phyloP scores from a whole-genome alignment of 345 rosid species.

The Microthlaspi erraticum region DNA sequence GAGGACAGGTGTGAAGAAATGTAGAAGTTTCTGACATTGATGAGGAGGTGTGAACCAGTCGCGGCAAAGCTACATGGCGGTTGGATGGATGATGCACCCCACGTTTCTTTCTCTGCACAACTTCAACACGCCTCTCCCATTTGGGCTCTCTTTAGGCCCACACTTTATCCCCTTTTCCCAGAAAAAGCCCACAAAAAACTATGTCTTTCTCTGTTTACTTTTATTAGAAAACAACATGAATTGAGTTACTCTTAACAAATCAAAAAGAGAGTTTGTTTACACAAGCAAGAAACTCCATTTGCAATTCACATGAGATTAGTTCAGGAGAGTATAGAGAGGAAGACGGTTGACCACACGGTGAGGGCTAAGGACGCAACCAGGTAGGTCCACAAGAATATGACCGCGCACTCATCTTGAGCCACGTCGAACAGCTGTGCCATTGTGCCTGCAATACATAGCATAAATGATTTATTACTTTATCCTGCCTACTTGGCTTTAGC shows the following conservation, averaged over 20 bases:
- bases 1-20: constrained; percentile 31
- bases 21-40: constrained; percentile 25
- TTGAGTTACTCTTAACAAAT: background rate
- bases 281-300: constrained; percentile 12
- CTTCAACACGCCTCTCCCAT: constrained; percentile 31
- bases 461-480: background rate
- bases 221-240: constrained; percentile 16
- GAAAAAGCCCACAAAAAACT: constrained; percentile 12
- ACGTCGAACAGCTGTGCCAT: constrained; percentile 87
- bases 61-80: constrained; percentile 26
- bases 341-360: constrained; percentile 86
- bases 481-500: too few species aligned
- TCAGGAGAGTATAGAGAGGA: constrained; percentile 72
- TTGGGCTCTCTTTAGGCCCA: constrained; percentile 25
- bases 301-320: background rate
- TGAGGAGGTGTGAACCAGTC: constrained; percentile 18
- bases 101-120: constrained; percentile 19
- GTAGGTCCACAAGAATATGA: constrained; percentile 88
- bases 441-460: constrained; percentile 60
- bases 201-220: background rate
- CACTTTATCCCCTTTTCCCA: background rate
- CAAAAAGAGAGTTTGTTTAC: background rate
- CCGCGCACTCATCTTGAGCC: constrained; percentile 92
- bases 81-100: constrained; percentile 2
- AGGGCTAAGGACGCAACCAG: constrained; percentile 77